Base-by-base conservation (phyloP, 2,329 filamentous ascomycete genomes). In the Hypoxylon sp. region DNA sequence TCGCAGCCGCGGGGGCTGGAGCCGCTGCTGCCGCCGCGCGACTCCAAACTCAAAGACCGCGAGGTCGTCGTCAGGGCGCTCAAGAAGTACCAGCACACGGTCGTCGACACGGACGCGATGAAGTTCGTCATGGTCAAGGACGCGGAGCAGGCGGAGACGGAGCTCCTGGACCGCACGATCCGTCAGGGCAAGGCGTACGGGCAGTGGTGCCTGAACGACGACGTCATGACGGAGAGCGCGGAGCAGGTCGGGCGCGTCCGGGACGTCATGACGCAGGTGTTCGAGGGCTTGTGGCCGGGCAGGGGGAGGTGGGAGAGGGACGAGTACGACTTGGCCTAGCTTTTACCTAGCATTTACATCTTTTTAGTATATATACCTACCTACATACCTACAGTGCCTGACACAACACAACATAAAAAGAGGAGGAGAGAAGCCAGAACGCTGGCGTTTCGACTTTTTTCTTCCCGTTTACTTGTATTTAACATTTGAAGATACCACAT, bases 61-160 rank as follows among this genome's bases (percentile, higher is more conserved):
- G 67, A 72, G 32, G 71, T 68, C 7, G 73, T 79, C 13, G 64
- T 79, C 52, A 77, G 77, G 49, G 78, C 78, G 20, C 67, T 80
- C 53, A 75, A 75, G 71, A 78, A 77, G 62, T 81, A 79, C 63
- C 78, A 79, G 61, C 78, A 80, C 51, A 76, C 74, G 1, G 69
- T 80, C 15, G 71, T 79, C n/a, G 74, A 78, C 37, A 78, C 76
- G 4, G 78, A 80, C 65, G 77, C 78, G 3, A 74, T 73, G 72
- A 71, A 72, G 47, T 81, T 79, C 65, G 74, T 77, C 49, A 80
- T 81, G 79, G 70, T 81, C 52, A 80, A 78, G 26, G 79, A 80
- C 68, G 78, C 79, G 1, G 78, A 81, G 65, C 78, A 81, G 60
- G 78, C 76, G 0, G 72, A 78, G 62, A 74, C 73, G 17, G 71